These are phyloP conservation scores for Aureobasidium namibiae DNA, from an alignment of 2,329 filamentous ascomycete genomes.

Conservation along the genomic window DNA sequence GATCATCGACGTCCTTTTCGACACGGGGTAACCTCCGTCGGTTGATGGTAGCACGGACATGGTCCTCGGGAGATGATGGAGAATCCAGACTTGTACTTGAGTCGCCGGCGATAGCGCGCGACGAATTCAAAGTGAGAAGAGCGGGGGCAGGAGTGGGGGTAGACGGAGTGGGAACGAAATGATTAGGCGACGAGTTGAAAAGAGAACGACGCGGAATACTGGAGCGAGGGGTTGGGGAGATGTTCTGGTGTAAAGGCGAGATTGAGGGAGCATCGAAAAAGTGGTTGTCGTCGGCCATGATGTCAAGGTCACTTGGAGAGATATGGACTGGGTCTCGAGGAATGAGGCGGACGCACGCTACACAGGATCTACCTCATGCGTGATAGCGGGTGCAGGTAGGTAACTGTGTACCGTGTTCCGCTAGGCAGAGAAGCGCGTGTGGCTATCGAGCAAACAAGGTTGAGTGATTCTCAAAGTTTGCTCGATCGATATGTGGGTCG, in stretches of 20 bases:
- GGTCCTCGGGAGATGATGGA: slow-evolving; percentile 16
- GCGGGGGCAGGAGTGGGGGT: slow-evolving; percentile 11
- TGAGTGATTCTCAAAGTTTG: neutral
- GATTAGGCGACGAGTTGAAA: slow-evolving; percentile 5
- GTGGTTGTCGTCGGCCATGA: slow-evolving; percentile 12
- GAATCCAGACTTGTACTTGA: slow-evolving; percentile 4
- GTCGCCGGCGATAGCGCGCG: neutral
- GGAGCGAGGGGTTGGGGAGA: neutral
- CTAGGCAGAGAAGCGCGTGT: neutral
- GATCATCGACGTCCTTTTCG: slow-evolving; percentile 43
- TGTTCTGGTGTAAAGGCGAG: neutral
- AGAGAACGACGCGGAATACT: neutral
- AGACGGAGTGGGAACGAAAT: slow-evolving; percentile 1
- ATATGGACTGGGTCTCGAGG: neutral
- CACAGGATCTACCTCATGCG: slow-evolving; percentile 10
- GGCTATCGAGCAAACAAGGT: neutral
- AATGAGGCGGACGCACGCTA: slow-evolving; percentile 9
- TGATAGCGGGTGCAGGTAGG: slow-evolving; percentile 2
- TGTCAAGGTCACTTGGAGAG: slow-evolving; percentile 3
- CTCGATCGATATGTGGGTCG: neutral
- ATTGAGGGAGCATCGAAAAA: neutral
- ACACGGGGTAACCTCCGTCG: slow-evolving; percentile 31
- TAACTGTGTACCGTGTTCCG: neutral
- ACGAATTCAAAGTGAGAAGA: slow-evolving; percentile 6
- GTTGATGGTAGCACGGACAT: slow-evolving; percentile 18